Conservation (phyloP, 345 rosid genomes). For the Hypericum androsaemum region DNA sequence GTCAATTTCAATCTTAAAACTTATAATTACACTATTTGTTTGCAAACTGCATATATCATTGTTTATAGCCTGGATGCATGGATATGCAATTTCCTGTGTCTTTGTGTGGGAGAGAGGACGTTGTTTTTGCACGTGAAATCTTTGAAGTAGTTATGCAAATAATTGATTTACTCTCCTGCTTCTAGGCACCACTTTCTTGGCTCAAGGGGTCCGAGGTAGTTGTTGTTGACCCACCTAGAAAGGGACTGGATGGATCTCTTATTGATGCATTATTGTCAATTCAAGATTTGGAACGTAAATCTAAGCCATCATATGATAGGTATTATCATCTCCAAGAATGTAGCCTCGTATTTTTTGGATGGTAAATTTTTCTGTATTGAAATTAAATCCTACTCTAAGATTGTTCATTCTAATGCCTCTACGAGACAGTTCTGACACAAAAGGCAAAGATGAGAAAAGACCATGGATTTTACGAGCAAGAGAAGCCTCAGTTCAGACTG, state of each 20-base stretch:
- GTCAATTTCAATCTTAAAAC: no score
- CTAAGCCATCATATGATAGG: conserved; percentile 41
- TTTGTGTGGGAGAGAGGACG: no score
- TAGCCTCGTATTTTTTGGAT: not conserved
- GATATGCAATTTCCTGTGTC: no score
- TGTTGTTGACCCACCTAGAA: conserved; percentile 92
- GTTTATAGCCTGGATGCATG: no score
- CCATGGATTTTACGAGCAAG: conserved; percentile 88
- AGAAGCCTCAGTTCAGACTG: conserved; percentile 62
- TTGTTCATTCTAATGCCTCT: no score
- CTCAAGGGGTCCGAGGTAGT: conserved; percentile 80
- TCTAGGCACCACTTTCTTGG: conserved; percentile 93
- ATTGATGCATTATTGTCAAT: conserved; percentile 49
- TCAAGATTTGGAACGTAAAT: conserved; percentile 36
- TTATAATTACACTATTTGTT: no score
- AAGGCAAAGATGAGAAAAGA: conserved; percentile 73
- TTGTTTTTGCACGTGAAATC: no score
- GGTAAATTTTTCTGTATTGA: not conserved
- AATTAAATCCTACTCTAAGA: no score
- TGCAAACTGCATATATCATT: no score
- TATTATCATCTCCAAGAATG: conserved; percentile 16
- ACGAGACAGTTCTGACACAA: conserved; percentile 27
- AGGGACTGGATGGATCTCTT: conserved; percentile 73
- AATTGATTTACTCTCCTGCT: no score
- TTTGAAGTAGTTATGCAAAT: no score